Conservation (phyloP, 805 yeast species). For the Suhomyces canberraensis region DNA sequence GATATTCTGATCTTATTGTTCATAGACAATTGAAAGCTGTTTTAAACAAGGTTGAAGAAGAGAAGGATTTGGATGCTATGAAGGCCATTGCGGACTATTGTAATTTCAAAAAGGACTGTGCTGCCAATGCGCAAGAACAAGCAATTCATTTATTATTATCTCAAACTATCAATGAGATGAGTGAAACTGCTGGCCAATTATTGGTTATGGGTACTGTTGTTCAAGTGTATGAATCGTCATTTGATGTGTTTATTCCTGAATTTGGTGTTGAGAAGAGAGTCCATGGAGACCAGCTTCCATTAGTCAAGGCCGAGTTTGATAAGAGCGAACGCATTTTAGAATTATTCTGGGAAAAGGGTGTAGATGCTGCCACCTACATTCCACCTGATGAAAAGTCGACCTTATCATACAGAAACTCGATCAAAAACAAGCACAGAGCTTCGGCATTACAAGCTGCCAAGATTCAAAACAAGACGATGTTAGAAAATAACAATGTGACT, state of each 20-base stretch:
- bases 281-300: constrained; percentile 94
- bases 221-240: constrained; percentile 94
- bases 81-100: constrained; percentile 88
- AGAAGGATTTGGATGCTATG: constrained; percentile 58
- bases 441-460: constrained; percentile 71
- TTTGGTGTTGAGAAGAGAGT: constrained; percentile 94
- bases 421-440: constrained; percentile 73
- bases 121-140: constrained; percentile 90
- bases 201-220: constrained; percentile 82
- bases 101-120: constrained; percentile 93
- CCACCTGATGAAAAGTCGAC: constrained; percentile 88
- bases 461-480: constrained; percentile 40
- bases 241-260: constrained; percentile 88
- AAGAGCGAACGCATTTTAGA: constrained; percentile 65
- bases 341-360: constrained; percentile 88
- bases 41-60: constrained; percentile 41
- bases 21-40: constrained; percentile 85
- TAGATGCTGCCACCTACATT: constrained; percentile 84
- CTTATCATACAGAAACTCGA: constrained; percentile 70
- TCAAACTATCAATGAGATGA: constrained; percentile 76
- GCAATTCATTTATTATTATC: constrained; percentile 83
- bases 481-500: constrained; percentile 24
- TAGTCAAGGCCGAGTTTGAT: constrained; percentile 89
- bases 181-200: constrained; percentile 71
- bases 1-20: constrained; percentile 89